A percentile compares a stretch with the other conserved stretches of the same genome.
These are phyloP conservation scores for Vanderwaltozyma verrucispora DNA, from an alignment of 805 yeast species.

Conservation along the genomic window DNA sequence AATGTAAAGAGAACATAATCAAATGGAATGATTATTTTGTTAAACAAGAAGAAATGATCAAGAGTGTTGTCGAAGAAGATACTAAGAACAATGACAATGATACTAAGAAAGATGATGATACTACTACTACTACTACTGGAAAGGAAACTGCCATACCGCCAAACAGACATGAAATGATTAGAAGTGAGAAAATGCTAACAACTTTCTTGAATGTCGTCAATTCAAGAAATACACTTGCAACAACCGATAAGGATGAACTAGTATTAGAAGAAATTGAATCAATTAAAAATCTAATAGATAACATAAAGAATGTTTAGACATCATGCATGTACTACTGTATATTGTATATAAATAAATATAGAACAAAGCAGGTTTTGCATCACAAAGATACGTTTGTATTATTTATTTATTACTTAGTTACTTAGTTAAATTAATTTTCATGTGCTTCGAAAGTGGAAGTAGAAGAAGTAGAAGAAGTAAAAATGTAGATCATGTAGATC, in stretches of 20 bases:
- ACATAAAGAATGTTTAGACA: too few relatives aligned
- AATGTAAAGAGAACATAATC: conserved; percentile 12
- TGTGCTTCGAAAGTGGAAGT: too few relatives aligned
- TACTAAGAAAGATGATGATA: conserved; percentile 2
- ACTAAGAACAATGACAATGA: conserved; percentile 3
- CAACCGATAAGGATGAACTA: background rate
- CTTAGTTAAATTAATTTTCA: too few relatives aligned
- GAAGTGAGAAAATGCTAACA: conserved; percentile 1
- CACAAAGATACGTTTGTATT: too few relatives aligned
- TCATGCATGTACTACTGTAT: too few relatives aligned
- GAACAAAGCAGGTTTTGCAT: too few relatives aligned
- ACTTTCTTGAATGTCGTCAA: conserved; percentile 2
- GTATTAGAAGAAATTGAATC: background rate
- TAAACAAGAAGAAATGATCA: conserved; percentile 17
- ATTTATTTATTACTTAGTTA: too few relatives aligned
- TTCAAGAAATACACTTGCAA: too few relatives aligned
- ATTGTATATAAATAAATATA: too few relatives aligned
- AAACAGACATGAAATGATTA: background rate
- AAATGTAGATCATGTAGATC: too few relatives aligned
- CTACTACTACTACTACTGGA: background rate
- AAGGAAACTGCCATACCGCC: conserved; percentile 4
- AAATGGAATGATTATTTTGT: conserved; percentile 20
- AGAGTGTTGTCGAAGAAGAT: conserved; percentile 6
- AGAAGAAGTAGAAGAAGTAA: too few relatives aligned
- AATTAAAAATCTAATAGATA: background rate